Conservation (phyloP, 352 stramenopile genomes). For the Phytopythium oedochilum region DNA sequence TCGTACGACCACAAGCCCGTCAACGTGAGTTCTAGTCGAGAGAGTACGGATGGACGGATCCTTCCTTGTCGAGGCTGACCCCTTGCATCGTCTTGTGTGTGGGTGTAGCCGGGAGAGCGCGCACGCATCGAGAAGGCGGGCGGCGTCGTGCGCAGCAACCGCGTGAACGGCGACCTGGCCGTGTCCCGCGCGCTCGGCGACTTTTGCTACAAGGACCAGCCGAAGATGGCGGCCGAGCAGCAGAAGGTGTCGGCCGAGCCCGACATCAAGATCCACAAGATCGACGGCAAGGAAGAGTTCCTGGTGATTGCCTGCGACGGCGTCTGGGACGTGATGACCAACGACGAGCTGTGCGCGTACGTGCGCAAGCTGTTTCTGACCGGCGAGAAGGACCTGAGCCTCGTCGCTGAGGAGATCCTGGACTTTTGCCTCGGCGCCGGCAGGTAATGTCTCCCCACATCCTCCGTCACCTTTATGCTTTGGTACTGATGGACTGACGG, state of each 20-base stretch:
- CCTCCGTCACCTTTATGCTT: too few species aligned
- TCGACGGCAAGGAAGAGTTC: conserved; percentile 87
- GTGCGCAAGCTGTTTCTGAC: conserved; percentile 72
- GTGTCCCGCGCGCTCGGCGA: conserved; percentile 75
- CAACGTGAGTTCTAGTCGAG: too few species aligned
- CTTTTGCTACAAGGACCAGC: conserved; percentile 76
- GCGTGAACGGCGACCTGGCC: conserved; percentile 78
- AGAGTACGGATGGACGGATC: too few species aligned
- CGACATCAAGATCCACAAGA: conserved; percentile 79
- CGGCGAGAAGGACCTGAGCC: conserved; percentile 57
- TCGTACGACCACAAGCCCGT: conserved; percentile 91
- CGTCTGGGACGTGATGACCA: conserved; percentile 93
- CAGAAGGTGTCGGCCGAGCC: conserved; percentile 87
- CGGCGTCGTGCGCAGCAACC: conserved; percentile 67
- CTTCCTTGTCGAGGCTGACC: too few species aligned
- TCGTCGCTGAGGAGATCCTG: conserved; percentile 79
- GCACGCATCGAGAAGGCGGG: conserved; percentile 69
- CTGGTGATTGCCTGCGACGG: conserved; percentile 90
- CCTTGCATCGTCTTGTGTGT: too few species aligned
- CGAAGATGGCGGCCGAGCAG: conserved; percentile 47
- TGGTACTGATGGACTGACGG: neutral
- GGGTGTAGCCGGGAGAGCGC: conserved; percentile 44
- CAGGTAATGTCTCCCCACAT: too few species aligned
- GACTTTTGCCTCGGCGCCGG: conserved; percentile 68
- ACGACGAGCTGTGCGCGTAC: conserved; percentile 86